Percentiles rank a stretch among this genome's conserved stretches.
These are phyloP conservation scores for Ehretia macrophylla DNA, from an alignment of 257 asterid genomes.

Conservation along the genomic window DNA sequence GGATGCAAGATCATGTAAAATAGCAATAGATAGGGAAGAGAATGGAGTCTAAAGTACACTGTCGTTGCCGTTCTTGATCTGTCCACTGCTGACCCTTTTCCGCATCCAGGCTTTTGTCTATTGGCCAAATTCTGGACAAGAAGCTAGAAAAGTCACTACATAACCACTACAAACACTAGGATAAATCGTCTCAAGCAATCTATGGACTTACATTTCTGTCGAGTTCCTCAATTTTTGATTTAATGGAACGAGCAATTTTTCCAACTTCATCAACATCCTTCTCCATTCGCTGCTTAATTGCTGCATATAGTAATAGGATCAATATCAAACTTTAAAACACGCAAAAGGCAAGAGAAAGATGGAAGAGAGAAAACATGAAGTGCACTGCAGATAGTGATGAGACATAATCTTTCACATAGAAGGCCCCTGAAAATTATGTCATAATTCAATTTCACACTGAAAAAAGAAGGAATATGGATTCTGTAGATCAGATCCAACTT, in stretches of 20 bases:
- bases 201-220: slow-evolving; percentile 70
- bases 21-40: slow-evolving; percentile 1
- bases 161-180: slow-evolving; percentile 13
- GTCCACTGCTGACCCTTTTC: slow-evolving; percentile 96
- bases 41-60: slow-evolving; percentile 47
- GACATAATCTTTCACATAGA: too few species aligned
- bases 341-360: slow-evolving; percentile 12
- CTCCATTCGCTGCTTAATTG: slow-evolving; percentile 95
- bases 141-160: slow-evolving; percentile 6
- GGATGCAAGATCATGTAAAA: neutral
- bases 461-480: too few species aligned
- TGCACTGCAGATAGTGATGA: too few species aligned
- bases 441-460: too few species aligned
- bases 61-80: slow-evolving; percentile 97
- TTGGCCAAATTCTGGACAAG: slow-evolving; percentile 68
- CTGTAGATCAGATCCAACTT: too few species aligned
- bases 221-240: slow-evolving; percentile 82
- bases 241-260: slow-evolving; percentile 73
- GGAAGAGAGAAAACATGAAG: too few species aligned
- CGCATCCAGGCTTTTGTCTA: slow-evolving; percentile 94
- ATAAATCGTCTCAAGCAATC: slow-evolving; percentile 15
- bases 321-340: neutral
- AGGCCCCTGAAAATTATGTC: too few species aligned
- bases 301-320: slow-evolving; percentile 31
- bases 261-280: slow-evolving; percentile 99